Evolutionary conservation across 2,329 filamentous ascomycete species (phyloP), one percentile per base, ranked within the genome.

Genomic region (Aureobasidium musti): DNA sequence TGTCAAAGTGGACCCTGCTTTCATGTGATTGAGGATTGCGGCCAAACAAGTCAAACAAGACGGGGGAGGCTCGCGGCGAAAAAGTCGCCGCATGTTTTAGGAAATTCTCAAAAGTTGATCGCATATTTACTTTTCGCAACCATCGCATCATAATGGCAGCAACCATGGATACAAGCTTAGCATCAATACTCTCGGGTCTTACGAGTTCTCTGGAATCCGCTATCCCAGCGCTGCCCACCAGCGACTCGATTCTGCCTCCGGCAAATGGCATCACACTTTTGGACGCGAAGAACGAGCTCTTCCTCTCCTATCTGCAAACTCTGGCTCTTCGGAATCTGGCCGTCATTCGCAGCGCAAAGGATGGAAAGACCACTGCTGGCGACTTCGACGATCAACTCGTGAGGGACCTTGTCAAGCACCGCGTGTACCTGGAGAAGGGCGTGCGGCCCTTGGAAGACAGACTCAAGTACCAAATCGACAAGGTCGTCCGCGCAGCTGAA

Each of bases 251-350:
- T 68, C 81, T 89, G 57, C 86, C 91, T n/a, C 89, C 91, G 1
- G 84, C 89, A 70, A 88, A 97, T 73, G 94, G 95, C 74, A 95
- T 99, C 67, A 97, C 95, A 0, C 87, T 99, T 0, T 88, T 99
- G 73, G 92, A 98, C 75, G 88, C 91, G 70, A 99, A 99, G 81
- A 98, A 96, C 79, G 95, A 99, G 76, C 84, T 99, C n/a, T 87
- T 99, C 21, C 87, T 99, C 45, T 94, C 94, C 4, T 99, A 99
- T 78, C 83, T 99, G 0, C 94, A 99, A 74, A 96, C 97, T 73
- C 86, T 98, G 4, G 91, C 95, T 52, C 78, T 98, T 23, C 87
- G 91, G 67, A 87, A 87, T 74, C 63, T 77, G 68, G 74, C 73
- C 54, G 74, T 77, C 17, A 75, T 78, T 4, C 70, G 76, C 14